Evolutionary conservation across 257 asterid genomes (phyloP).

Genomic region (Parsonsia alboflavescens): DNA sequence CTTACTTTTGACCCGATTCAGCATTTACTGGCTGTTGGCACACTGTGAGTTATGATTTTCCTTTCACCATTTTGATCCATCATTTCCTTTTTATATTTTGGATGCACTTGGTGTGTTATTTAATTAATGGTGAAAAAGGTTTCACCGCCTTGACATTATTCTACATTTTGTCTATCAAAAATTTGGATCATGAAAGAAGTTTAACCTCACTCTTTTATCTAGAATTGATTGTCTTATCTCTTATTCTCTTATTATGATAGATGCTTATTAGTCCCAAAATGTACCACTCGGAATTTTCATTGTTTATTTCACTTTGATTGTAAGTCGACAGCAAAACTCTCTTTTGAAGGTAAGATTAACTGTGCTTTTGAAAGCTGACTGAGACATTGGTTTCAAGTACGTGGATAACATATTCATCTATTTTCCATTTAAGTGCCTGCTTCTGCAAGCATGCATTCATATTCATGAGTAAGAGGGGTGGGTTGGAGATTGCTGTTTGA

Average conservation of each 20-base stretch:
- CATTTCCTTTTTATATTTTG: background rate
- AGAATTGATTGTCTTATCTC: background rate
- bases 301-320: background rate
- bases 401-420: background rate
- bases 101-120: background rate
- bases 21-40: slow-evolving; percentile 83
- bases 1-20: slow-evolving; percentile 82
- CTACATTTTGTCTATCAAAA: background rate
- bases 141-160: background rate
- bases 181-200: background rate
- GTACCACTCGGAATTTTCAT: background rate
- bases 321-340: background rate
- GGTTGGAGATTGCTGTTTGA: background rate
- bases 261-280: background rate
- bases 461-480: background rate
- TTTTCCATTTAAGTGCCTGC: background rate
- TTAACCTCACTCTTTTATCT: background rate
- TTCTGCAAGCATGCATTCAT: background rate
- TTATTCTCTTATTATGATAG: background rate
- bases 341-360: background rate
- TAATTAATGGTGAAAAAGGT: too few species aligned
- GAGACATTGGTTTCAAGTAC: background rate
- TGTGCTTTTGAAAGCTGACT: background rate
- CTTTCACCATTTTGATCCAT: slow-evolving; percentile 4
- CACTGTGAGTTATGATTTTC: slow-evolving; percentile 50